Evolutionary conservation across 2,329 filamentous ascomycete genomes (phyloP), one percentile per base, ranked within the genome.

Genomic region (Aspergillus versicolor): DNA sequence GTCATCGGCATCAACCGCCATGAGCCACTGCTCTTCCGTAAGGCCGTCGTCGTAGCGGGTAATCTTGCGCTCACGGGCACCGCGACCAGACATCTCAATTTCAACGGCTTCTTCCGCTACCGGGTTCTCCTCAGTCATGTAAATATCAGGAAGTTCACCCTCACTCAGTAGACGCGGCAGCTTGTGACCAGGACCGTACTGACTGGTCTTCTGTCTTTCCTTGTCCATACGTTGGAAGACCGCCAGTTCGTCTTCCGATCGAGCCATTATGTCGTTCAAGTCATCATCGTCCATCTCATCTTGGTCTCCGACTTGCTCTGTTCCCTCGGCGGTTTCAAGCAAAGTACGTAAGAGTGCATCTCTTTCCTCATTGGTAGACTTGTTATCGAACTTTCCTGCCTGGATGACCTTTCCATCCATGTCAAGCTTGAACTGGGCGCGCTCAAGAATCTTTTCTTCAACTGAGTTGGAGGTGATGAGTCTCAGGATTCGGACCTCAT

Each of bases 331-430:
- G 58, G 88, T 89, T 73, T 99, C 94, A 59, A 99, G 82, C 70
- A 99, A 86, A 48, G 95, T 95, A 68, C 94, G 88, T 65, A 99
- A 81, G 85, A 99, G 93, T 43, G 94, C 93, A 70, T 99, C 94
- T 82, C 94, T 91, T 76, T 99, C 94, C 54, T 96, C 96, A 73
- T 97, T 94, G 0, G 94, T 97, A 1, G 94, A 99, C 72, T 97
- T 99, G 80, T 99, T 97, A 67, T 99, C 94, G 79, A 99, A 99
- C 72, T 96, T 95, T 86, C 94, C 94, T 58, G 94, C 94, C 73
- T 99, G 94, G 66, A 99, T 99, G 71, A 99, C 92, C 77, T 99
- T 99, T 79, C 94, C 93, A 71, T 99, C 94, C 89, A 99, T 97
- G 74, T 97, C 93, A 63, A 99, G 84, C 83, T 99, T 99, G 84